Base-by-base conservation (phyloP, 192 early-diverging fungal species). In the Coemansia sp. region DNA sequence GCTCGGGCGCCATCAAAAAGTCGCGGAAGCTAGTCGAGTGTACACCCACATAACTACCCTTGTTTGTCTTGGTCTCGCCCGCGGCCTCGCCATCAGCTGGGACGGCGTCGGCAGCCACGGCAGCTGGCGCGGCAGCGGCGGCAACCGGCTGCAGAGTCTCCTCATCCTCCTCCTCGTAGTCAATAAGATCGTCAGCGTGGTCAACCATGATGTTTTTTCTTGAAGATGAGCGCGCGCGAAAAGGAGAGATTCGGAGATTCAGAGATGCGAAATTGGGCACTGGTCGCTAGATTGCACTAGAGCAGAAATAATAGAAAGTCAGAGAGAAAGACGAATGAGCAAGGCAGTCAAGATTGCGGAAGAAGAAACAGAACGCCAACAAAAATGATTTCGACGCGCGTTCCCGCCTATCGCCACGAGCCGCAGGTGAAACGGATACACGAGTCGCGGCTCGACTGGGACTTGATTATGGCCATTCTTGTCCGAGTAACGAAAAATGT, bases 21-120 rank as follows among this genome's bases (percentile, higher is more conserved):
- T 99, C 97, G 78, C 94, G 88, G 92, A 99, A 99, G 74, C 96
- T 96, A 43, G 97, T 99, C 20, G 97, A 94, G 86, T 99, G 97
- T 67, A 99, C 93, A 84, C 96, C 95, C 61, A 97, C 97, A 78
- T 99, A 99, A 68, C 94, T 95, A 38, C 97, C 97, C 85, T 97
- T 97, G 88, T 96, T 96, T 68, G 90, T 90, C 73, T 95, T 94
- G 68, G 92, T 91, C 47, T 84, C 87, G 29, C 82, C 89, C 3
- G 78, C 69, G 18, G 82, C 65, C 49, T 80, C 77, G 43, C 73
- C 79, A 11, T 79, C 76, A 34, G 79, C 82, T 7, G 84, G 73
- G 34, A 79, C 82, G 54, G 85, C 76, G 22, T 84, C 86, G 43
- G 86, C 86, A 42, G 86, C 74, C 20, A 61, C 15, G 52, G 34